Percentiles rank a stretch among this genome's conserved stretches.
Conservation (phyloP, 805 yeast genomes). For the Monosporozyma siamensis region DNA sequence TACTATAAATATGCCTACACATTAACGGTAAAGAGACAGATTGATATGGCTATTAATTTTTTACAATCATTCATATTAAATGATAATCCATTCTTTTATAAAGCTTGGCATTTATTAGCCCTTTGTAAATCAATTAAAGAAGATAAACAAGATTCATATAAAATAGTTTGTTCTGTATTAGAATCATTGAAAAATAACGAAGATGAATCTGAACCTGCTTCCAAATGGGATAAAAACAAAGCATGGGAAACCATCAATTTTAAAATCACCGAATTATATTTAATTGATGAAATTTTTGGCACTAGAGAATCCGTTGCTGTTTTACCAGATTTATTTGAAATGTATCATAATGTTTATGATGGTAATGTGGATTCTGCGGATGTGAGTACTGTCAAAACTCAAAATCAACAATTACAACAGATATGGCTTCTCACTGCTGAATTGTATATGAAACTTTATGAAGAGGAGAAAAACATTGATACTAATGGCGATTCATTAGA, state of each 20-base stretch:
- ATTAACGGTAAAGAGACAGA: conserved; percentile 36
- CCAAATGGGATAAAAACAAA: conserved; percentile 11
- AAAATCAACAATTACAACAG: conserved; percentile 35
- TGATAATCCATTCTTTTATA: conserved; percentile 44
- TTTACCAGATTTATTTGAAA: conserved; percentile 55
- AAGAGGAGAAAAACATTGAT: conserved; percentile 11
- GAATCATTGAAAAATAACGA: conserved; percentile 33
- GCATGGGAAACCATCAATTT: conserved; percentile 52
- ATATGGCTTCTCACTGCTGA: conserved; percentile 71
- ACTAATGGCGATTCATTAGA: background rate
- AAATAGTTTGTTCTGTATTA: conserved; percentile 45
- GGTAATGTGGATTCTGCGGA: conserved; percentile 2
- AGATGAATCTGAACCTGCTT: conserved; percentile 4
- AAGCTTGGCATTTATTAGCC: conserved; percentile 59
- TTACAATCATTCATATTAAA: conserved; percentile 41
- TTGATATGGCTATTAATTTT: conserved; percentile 36
- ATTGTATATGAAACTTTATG: conserved; percentile 43
- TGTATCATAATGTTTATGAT: conserved; percentile 43
- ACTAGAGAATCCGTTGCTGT: conserved; percentile 48
- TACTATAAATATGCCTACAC: conserved; percentile 41
- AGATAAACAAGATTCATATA: conserved; percentile 44
- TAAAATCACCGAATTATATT: conserved; percentile 63
- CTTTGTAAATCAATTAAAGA: conserved; percentile 56
- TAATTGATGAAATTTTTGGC: conserved; percentile 56
- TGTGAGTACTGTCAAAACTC: background rate